Conservation (phyloP, 2,329 filamentous ascomycete genomes). For the Colletotrichum truncatum region DNA sequence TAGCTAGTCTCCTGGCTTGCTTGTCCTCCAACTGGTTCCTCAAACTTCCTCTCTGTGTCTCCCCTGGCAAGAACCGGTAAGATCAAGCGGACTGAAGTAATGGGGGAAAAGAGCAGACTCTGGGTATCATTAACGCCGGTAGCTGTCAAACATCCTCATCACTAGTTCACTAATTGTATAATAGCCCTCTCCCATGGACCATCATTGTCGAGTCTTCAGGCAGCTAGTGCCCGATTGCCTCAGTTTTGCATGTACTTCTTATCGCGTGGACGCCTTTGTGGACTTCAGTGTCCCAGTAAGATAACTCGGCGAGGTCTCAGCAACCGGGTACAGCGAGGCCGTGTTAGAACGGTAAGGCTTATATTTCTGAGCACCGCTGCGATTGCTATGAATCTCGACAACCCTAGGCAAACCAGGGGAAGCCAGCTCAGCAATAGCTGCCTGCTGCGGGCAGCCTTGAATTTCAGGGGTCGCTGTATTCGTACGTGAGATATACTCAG, state of each 20-base stretch:
- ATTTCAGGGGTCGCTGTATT: constrained; percentile 30
- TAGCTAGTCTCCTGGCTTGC: neutral
- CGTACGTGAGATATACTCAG: constrained; percentile 8
- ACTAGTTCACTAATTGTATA: neutral
- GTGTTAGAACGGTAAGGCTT: constrained; percentile 22
- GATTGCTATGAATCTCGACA: constrained; percentile 29
- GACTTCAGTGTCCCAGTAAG: constrained; percentile 22
- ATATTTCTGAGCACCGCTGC: constrained; percentile 22
- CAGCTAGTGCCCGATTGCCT: constrained; percentile 10
- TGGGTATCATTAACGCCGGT: constrained; percentile 26
- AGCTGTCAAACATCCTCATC: neutral
- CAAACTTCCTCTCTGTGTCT: neutral
- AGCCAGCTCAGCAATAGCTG: constrained; percentile 27
- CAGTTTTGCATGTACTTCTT: constrained; percentile 21
- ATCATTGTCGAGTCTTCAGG: neutral
- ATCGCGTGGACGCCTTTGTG: neutral
- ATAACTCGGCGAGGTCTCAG: constrained; percentile 8
- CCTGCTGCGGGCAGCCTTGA: constrained; percentile 28
- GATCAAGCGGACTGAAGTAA: neutral
- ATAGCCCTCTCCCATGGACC: neutral
- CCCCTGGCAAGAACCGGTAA: constrained; percentile 13
- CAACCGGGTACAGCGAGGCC: constrained; percentile 5
- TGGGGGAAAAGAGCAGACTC: constrained; percentile 2
- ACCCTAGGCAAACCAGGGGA: constrained; percentile 29
- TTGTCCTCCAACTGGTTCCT: constrained; percentile 3